Conservation (phyloP, 495 filamentous ascomycete species). For the Parathielavia appendiculata region DNA sequence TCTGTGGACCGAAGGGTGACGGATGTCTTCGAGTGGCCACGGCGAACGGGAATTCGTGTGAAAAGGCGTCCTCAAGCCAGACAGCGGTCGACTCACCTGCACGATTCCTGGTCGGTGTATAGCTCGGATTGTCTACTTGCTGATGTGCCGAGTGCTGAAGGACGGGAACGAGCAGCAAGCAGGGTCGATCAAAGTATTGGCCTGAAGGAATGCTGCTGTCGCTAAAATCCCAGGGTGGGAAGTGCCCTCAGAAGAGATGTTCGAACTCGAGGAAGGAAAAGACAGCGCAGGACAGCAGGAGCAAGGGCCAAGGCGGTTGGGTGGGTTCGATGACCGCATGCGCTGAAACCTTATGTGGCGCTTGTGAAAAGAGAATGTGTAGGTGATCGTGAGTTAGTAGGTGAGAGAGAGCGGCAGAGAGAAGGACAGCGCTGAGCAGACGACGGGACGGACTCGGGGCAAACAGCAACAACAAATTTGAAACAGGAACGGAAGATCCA, state of each 20-base stretch:
- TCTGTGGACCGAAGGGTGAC: conserved; percentile 21
- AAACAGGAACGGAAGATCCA: too few species aligned
- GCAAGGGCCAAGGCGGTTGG: background rate
- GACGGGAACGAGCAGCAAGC: background rate
- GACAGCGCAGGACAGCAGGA: background rate
- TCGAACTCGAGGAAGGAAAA: background rate
- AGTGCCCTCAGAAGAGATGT: background rate
- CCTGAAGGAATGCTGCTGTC: conserved; percentile 5
- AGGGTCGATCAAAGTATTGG: conserved; percentile 1
- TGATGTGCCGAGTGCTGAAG: background rate
- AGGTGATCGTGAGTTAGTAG: background rate
- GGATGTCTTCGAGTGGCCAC: conserved; percentile 15
- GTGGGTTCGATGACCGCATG: background rate
- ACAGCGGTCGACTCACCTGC: conserved; percentile 17
- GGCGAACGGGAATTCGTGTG: conserved; percentile 4
- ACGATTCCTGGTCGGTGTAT: conserved; percentile 8
- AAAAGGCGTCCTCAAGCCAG: background rate
- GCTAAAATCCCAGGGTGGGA: background rate
- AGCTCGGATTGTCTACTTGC: background rate
- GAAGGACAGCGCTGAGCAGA: background rate
- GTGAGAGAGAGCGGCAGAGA: background rate
- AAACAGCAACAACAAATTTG: background rate
- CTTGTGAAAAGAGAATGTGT: background rate
- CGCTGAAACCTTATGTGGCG: too few species aligned
- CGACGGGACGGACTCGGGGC: too few species aligned